Evolutionary conservation across 177 flowering plant genomes (phyloP).

Genomic region (Telopea speciosissima): DNA sequence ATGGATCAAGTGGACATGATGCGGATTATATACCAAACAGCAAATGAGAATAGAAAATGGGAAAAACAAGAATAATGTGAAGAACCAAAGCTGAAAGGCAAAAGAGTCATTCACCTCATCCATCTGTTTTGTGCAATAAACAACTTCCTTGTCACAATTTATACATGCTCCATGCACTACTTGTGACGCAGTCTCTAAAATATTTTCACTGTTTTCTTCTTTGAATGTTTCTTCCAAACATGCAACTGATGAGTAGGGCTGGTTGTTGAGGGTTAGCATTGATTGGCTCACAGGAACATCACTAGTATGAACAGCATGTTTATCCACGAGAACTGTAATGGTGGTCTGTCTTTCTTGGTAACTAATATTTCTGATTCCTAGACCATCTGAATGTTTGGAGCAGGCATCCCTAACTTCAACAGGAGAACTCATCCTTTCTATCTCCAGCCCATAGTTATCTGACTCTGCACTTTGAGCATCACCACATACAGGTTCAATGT

Average conservation of each 20-base stretch:
- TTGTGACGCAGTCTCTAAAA: conserved; percentile 7
- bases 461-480: conserved; percentile 3
- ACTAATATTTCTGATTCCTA: neutral
- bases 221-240: conserved; percentile 2
- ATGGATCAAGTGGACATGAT: neutral
- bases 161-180: conserved; percentile 1
- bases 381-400: neutral
- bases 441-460: neutral
- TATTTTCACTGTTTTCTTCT: conserved; percentile 1
- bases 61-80: neutral
- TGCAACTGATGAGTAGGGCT: neutral
- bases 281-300: neutral
- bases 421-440: conserved; percentile 2
- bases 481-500: conserved; percentile 2
- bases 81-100: neutral
- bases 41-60: neutral
- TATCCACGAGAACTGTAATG: neutral
- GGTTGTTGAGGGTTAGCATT: neutral
- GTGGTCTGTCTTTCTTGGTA: neutral
- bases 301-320: neutral
- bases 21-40: neutral
- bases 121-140: conserved; percentile 4
- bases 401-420: neutral
- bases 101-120: conserved; percentile 10
- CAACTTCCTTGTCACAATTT: conserved; percentile 4